Evolutionary conservation across 208 protist genomes (phyloP).

Genomic region (Crithidia fasciculata): DNA sequence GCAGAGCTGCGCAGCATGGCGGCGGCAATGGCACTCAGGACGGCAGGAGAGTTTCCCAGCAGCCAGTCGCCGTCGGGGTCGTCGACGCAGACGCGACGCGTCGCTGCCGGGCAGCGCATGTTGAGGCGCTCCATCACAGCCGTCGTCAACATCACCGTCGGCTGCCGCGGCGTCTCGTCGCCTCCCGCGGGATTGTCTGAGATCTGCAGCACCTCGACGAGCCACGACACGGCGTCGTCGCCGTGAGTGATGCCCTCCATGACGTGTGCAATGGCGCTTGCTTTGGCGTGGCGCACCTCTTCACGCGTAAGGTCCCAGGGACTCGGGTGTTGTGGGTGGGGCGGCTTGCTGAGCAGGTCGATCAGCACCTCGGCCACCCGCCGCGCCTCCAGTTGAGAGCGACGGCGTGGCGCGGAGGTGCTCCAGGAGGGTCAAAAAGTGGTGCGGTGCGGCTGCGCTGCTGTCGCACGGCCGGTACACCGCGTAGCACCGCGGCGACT

Average conservation of each 20-base stretch:
- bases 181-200: not conserved
- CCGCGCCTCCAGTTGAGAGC: constrained; percentile 6
- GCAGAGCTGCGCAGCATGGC: constrained; percentile 41
- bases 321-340: constrained; percentile 47
- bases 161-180: not conserved
- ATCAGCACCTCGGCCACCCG: constrained; percentile 42
- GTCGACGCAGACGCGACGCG: not conserved
- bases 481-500: constrained; percentile 45
- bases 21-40: constrained; percentile 42
- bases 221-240: constrained; percentile 40
- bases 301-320: constrained; percentile 53
- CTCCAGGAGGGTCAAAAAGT: constrained; percentile 34
- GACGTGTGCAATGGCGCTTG: constrained; percentile 29
- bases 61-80: constrained; percentile 35
- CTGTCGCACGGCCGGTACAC: constrained; percentile 45
- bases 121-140: constrained; percentile 14
- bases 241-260: constrained; percentile 28
- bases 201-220: constrained; percentile 29
- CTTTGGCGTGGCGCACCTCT: constrained; percentile 26
- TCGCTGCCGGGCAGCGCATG: not conserved
- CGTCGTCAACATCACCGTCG: constrained; percentile 1
- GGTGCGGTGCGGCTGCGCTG: constrained; percentile 23
- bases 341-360: constrained; percentile 62
- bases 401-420: constrained; percentile 7
- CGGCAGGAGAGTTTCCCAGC: constrained; percentile 23